These are phyloP conservation scores for Coprinopsis strossmayeri DNA, from an alignment of 768 basidiomycete species.

Conservation along the genomic window DNA sequence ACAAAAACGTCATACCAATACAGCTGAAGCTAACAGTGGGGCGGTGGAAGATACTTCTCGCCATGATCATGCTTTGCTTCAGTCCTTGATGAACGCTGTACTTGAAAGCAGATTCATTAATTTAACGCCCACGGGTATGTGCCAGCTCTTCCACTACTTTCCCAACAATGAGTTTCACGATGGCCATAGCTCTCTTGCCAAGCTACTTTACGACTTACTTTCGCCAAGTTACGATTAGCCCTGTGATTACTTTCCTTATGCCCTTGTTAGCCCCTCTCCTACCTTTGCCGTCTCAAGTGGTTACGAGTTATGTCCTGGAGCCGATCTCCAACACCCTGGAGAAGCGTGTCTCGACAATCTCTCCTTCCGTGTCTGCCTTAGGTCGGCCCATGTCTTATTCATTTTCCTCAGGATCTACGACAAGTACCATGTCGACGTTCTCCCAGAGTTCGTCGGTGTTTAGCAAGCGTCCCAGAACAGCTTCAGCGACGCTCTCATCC, in stretches of 20 bases:
- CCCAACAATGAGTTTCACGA: not conserved
- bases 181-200: constrained; percentile 50
- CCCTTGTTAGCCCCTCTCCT: constrained; percentile 62
- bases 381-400: constrained; percentile 43
- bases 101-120: constrained; percentile 72
- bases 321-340: constrained; percentile 28
- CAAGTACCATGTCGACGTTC: constrained; percentile 28
- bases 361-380: constrained; percentile 24
- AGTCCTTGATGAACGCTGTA: constrained; percentile 59
- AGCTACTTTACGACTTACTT: constrained; percentile 69
- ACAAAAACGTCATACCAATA: constrained; percentile 27
- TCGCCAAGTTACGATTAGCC: constrained; percentile 54
- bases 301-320: constrained; percentile 32
- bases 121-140: constrained; percentile 57
- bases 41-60: constrained; percentile 18
- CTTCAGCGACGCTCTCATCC: constrained; percentile 28
- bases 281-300: constrained; percentile 42
- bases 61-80: constrained; percentile 68
- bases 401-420: constrained; percentile 43
- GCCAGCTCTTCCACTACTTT: constrained; percentile 2
- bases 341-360: constrained; percentile 28
- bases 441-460: constrained; percentile 19
- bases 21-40: constrained; percentile 1
- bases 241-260: constrained; percentile 59
- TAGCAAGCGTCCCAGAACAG: constrained; percentile 20